Percentiles rank a stretch among this genome's conserved stretches.
Conservation (phyloP, 129 eudicot species). For the Solidago caesia region DNA sequence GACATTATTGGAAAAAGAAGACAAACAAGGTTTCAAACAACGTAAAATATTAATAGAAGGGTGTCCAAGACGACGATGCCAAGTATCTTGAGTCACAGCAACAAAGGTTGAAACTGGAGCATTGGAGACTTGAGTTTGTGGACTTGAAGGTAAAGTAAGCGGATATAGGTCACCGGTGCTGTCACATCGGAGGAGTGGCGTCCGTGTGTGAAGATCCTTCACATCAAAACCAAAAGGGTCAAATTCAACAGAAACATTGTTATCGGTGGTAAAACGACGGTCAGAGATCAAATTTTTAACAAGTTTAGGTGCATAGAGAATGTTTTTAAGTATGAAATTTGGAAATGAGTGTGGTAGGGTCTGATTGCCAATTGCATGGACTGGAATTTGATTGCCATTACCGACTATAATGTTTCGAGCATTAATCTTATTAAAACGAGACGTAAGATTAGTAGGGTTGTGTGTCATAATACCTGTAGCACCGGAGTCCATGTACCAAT, state of each 20-base stretch:
- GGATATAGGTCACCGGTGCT: too few relatives aligned
- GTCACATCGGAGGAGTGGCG: not conserved
- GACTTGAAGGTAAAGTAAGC: not conserved
- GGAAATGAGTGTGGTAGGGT: not conserved
- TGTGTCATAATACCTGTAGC: too few relatives aligned
- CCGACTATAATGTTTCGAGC: slow-evolving; percentile 2
- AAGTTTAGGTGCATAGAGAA: not conserved
- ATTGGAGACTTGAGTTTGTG: not conserved
- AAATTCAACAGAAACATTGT: not conserved
- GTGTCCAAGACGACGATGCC: slow-evolving; percentile 10
- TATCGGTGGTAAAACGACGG: not conserved
- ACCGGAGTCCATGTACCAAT: too few relatives aligned
- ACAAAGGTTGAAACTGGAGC: not conserved
- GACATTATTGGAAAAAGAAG: not conserved
- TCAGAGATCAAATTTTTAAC: not conserved
- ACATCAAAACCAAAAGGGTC: not conserved
- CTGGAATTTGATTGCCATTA: not conserved
- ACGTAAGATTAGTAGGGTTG: too few relatives aligned
- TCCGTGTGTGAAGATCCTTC: not conserved
- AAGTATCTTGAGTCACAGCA: not conserved
- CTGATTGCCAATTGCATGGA: not conserved
- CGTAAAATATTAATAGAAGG: not conserved
- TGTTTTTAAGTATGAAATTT: not conserved
- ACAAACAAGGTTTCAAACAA: not conserved
- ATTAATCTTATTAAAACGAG: not conserved